Evolutionary conservation across 106 monocot genomes (phyloP).

Genomic region (Hemerocallis citrina): DNA sequence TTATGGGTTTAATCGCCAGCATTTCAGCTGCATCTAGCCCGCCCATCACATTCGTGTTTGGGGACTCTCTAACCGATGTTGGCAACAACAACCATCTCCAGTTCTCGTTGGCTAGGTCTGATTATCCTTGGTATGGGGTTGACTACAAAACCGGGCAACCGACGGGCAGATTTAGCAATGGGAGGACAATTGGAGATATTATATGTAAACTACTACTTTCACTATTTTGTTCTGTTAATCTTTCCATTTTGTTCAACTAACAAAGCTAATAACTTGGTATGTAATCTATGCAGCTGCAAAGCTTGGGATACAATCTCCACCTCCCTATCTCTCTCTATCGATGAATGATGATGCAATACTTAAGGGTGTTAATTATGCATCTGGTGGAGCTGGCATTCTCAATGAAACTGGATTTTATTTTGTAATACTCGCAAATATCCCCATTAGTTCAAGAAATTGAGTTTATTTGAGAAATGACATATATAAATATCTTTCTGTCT

Average conservation of each 20-base stretch:
- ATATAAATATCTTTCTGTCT: too few relatives aligned
- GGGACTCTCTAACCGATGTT: conserved; percentile 75
- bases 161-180: conserved; percentile 77
- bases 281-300: conserved; percentile 53
- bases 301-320: conserved; percentile 59
- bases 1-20: neutral
- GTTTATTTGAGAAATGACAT: neutral
- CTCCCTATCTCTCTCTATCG: conserved; percentile 57
- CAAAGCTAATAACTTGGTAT: neutral
- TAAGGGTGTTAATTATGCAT: conserved; percentile 68
- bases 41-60: conserved; percentile 54
- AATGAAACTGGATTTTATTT: conserved; percentile 82
- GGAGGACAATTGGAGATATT: conserved; percentile 72
- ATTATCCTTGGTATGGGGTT: conserved; percentile 75
- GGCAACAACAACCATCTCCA: conserved; percentile 80
- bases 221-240: too few relatives aligned
- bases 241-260: too few relatives aligned
- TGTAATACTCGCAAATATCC: conserved; percentile 20
- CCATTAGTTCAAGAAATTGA: neutral
- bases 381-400: conserved; percentile 82
- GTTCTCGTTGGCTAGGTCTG: conserved; percentile 43
- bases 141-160: conserved; percentile 42
- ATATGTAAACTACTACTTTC: conserved; percentile 45
- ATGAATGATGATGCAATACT: conserved; percentile 43
- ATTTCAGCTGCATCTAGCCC: neutral